phyloP scores from a whole-genome alignment of 495 filamentous ascomycete genomes.

The Amphirosellinia nigrospora region DNA sequence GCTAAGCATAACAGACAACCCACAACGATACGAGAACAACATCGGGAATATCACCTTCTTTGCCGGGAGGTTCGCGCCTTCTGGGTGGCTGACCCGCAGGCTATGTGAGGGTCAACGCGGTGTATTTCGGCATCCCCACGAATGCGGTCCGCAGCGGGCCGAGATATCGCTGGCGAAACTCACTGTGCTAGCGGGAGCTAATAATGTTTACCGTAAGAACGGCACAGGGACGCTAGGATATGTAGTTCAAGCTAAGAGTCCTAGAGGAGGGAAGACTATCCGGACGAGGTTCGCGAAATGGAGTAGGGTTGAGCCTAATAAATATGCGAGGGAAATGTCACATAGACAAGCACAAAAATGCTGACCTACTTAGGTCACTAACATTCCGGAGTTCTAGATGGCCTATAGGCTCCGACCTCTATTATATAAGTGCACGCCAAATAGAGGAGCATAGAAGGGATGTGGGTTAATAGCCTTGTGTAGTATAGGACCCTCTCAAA shows the following conservation, averaged over 20 bases:
- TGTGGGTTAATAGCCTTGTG: no score
- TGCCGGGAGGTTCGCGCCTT: slow-evolving; percentile 66
- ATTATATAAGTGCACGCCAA: no score
- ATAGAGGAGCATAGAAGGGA: no score
- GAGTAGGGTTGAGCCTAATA: no score
- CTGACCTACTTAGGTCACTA: no score
- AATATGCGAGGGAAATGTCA: no score
- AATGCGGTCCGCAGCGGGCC: slow-evolving; percentile 45
- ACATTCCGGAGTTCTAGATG: no score
- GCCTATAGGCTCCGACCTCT: no score
- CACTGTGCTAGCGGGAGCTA: slow-evolving; percentile 62
- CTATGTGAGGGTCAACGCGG: slow-evolving; percentile 57
- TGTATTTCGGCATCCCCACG: slow-evolving; percentile 61
- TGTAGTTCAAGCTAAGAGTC: slow-evolving; percentile 46
- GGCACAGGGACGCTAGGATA: slow-evolving; percentile 55
- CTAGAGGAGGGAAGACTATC: slow-evolving; percentile 54
- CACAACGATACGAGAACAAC: slow-evolving; percentile 60
- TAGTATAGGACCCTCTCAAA: no score
- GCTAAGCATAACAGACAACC: slow-evolving; percentile 66
- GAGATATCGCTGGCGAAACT: slow-evolving; percentile 67
- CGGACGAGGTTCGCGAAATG: slow-evolving; percentile 50
- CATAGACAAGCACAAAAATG: no score
- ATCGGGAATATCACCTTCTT: slow-evolving; percentile 68
- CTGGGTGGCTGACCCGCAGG: slow-evolving; percentile 64
- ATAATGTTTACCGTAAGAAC: slow-evolving; percentile 53